phyloP scores from a whole-genome alignment of 805 yeast species.

The Starmerella kuoi region DNA sequence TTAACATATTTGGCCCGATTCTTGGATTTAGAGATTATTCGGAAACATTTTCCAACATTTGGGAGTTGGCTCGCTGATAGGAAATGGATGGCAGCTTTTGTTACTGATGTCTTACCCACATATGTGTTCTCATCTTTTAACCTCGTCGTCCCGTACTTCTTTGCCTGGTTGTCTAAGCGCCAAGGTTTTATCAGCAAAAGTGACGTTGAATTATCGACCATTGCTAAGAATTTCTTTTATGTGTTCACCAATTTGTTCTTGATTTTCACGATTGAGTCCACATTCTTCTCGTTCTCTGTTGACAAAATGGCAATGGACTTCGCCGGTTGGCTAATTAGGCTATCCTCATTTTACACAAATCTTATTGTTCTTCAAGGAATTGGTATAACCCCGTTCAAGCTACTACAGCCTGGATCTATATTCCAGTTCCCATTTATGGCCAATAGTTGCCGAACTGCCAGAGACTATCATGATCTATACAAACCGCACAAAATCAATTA shows the following conservation, averaged over 20 bases:
- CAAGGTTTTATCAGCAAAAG: conserved; percentile 90
- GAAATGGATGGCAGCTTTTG: conserved; percentile 62
- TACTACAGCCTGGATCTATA: conserved; percentile 69
- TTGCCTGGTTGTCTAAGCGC: conserved; percentile 64
- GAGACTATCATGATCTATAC: conserved; percentile 63
- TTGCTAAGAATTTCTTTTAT: conserved; percentile 86
- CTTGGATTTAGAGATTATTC: conserved; percentile 63
- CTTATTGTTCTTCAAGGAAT: conserved; percentile 66
- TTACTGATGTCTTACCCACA: conserved; percentile 84
- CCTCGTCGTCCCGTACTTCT: conserved; percentile 70
- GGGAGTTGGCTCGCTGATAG: conserved; percentile 54
- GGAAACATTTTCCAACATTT: conserved; percentile 68
- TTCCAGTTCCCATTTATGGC: conserved; percentile 59
- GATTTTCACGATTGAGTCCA: conserved; percentile 77
- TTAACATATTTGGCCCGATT: conserved; percentile 76
- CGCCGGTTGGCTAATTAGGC: conserved; percentile 66
- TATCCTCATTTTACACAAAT: conserved; percentile 83
- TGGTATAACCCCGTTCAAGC: conserved; percentile 81
- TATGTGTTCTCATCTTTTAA: conserved; percentile 79
- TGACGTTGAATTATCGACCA: conserved; percentile 82
- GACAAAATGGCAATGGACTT: conserved; percentile 76
- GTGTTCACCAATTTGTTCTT: conserved; percentile 86
- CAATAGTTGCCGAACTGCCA: conserved; percentile 59
- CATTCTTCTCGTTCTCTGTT: conserved; percentile 70
- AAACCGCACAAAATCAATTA: conserved; percentile 87